Evolutionary conservation across 768 basidiomycete species (phyloP).

Genomic region (Kwoniella heveanensis): DNA sequence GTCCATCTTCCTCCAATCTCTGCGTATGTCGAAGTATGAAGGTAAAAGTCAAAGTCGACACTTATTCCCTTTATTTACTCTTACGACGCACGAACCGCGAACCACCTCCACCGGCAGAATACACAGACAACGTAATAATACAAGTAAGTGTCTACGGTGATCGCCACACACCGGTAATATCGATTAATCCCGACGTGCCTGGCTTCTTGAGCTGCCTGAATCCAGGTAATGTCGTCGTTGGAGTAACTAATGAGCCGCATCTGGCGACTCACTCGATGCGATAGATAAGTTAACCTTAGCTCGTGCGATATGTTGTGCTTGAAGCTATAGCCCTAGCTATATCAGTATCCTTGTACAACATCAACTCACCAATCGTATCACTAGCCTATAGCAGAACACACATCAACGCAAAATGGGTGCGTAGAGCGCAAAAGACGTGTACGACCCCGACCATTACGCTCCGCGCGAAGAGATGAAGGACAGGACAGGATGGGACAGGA

Average conservation of each 20-base stretch:
- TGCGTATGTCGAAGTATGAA: background rate
- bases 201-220: background rate
- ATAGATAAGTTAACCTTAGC: no score
- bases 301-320: background rate
- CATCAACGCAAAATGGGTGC: no score
- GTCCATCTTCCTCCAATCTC: background rate
- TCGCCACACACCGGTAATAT: background rate
- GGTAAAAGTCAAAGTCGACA: background rate
- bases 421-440: no score
- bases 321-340: background rate
- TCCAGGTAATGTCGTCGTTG: constrained; percentile 2
- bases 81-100: background rate
- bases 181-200: background rate
- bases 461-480: no score
- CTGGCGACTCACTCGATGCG: background rate
- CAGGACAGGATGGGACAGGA: no score
- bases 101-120: background rate
- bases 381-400: no score
- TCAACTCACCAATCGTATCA: no score
- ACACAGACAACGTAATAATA: no score
- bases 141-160: no score
- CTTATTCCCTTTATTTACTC: background rate
- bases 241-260: background rate
- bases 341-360: background rate
- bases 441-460: no score